A percentile compares a stretch with the other conserved stretches of the same genome.
Conservation (phyloP, 805 yeast species). For the Wickerhamomyces alni region DNA sequence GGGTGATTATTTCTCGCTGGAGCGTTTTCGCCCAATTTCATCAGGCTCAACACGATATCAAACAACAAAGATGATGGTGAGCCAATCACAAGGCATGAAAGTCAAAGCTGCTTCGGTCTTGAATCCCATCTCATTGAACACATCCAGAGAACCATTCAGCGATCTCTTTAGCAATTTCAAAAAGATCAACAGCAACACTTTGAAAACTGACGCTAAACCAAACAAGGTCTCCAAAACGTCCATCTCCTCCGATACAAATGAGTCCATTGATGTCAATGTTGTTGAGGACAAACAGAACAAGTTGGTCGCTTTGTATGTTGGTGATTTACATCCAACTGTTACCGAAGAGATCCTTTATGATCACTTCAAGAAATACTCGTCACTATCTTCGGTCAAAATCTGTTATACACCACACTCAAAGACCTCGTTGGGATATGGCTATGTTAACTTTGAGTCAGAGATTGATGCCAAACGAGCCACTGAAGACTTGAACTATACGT, state of each 20-base stretch:
- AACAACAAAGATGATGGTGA: too few relatives aligned
- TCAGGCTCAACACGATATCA: too few relatives aligned
- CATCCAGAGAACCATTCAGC: slow-evolving; percentile 21
- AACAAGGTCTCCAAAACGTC: background rate
- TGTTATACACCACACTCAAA: slow-evolving; percentile 50
- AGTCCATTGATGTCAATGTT: slow-evolving; percentile 15
- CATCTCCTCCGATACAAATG: slow-evolving; percentile 2
- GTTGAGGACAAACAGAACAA: slow-evolving; percentile 6
- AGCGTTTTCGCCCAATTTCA: too few relatives aligned
- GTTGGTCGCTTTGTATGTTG: slow-evolving; percentile 41
- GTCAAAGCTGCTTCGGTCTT: slow-evolving; percentile 13
- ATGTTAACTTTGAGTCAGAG: slow-evolving; percentile 50
- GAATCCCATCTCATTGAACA: slow-evolving; percentile 18
- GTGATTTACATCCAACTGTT: slow-evolving; percentile 48
- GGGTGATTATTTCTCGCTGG: too few relatives aligned
- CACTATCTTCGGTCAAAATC: slow-evolving; percentile 53
- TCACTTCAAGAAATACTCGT: slow-evolving; percentile 36
- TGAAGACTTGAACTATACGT: slow-evolving; percentile 48
- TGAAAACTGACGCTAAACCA: too few relatives aligned
- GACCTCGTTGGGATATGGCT: slow-evolving; percentile 65
- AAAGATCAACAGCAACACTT: slow-evolving; percentile 7
- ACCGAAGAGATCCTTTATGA: slow-evolving; percentile 42
- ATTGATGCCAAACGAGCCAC: slow-evolving; percentile 51
- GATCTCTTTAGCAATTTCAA: slow-evolving; percentile 24
- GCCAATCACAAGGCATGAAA: too few relatives aligned